phyloP scores from a whole-genome alignment of 2,329 filamentous ascomycete species.

The Emergomyces orientalis region DNA sequence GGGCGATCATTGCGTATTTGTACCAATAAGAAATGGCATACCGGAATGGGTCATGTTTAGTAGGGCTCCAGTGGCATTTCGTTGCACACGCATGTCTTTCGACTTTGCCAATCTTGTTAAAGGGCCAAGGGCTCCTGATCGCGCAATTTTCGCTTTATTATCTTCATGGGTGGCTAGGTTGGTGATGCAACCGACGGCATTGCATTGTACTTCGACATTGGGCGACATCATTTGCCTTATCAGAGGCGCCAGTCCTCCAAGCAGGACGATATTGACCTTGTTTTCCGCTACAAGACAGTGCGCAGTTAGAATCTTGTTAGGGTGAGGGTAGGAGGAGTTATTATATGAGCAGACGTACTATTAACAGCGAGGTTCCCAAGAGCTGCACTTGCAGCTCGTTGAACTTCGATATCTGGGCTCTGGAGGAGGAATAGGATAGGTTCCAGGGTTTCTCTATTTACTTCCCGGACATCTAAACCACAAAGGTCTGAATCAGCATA shows the following conservation, averaged over 20 bases:
- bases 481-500: slow-evolving; percentile 9
- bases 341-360: slow-evolving; percentile 50
- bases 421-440: slow-evolving; percentile 93
- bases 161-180: slow-evolving; percentile 97
- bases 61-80: slow-evolving; percentile 90
- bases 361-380: slow-evolving; percentile 95
- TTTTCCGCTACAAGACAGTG: slow-evolving; percentile 67
- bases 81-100: slow-evolving; percentile 95
- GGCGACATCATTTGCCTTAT: slow-evolving; percentile 97
- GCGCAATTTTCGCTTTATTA: slow-evolving; percentile 97
- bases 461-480: slow-evolving; percentile 78
- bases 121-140: slow-evolving; percentile 83
- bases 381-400: slow-evolving; percentile 89
- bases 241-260: slow-evolving; percentile 80
- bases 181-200: slow-evolving; percentile 96
- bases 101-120: slow-evolving; percentile 90
- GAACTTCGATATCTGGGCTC: slow-evolving; percentile 92
- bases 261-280: slow-evolving; percentile 89
- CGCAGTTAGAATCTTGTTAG: slow-evolving; percentile 26
- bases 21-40: slow-evolving; percentile 37
- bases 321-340: background rate
- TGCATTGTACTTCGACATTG: slow-evolving; percentile 98
- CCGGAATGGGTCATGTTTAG: slow-evolving; percentile 99
- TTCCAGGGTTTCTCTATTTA: slow-evolving; percentile 88
- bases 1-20: background rate